Conservation (phyloP, 1,284 basidiomycete species). For the Amylostereum chailletii region DNA sequence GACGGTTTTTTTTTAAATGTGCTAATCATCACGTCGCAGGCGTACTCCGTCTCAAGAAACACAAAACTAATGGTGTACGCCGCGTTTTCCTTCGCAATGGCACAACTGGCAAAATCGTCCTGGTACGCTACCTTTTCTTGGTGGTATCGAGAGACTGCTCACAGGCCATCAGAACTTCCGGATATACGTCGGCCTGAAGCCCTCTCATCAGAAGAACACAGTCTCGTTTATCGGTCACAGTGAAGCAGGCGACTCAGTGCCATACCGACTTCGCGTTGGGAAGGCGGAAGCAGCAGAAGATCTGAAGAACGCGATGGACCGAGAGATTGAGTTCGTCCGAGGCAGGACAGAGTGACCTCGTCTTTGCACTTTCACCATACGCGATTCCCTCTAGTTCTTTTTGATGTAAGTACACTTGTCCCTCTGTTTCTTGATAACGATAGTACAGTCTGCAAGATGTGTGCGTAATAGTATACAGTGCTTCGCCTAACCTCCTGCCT, state of each 20-base stretch:
- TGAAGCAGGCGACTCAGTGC: slow-evolving; percentile 38
- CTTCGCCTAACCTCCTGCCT: background rate
- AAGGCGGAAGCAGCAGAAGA: slow-evolving; percentile 51
- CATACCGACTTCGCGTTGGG: slow-evolving; percentile 58
- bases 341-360: slow-evolving; percentile 5
- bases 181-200: slow-evolving; percentile 46
- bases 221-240: slow-evolving; percentile 68
- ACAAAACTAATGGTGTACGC: slow-evolving; percentile 47
- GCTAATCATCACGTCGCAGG: slow-evolving; percentile 28
- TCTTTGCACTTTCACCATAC: no score
- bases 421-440: no score
- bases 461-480: no score
- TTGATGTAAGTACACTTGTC: no score
- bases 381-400: no score
- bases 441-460: no score
- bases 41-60: slow-evolving; percentile 59
- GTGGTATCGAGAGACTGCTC: slow-evolving; percentile 2
- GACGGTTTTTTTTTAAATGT: background rate
- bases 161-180: slow-evolving; percentile 50
- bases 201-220: slow-evolving; percentile 38
- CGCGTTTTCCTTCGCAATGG: slow-evolving; percentile 62
- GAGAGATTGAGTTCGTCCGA: slow-evolving; percentile 47
- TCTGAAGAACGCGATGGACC: slow-evolving; percentile 52
- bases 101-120: slow-evolving; percentile 59
- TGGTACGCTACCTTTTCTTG: slow-evolving; percentile 34